A percentile compares a stretch with the other conserved stretches of the same genome.
These are phyloP conservation scores for Adansonia grandidieri DNA, from an alignment of 441 rosid genomes.

Conservation along the genomic window DNA sequence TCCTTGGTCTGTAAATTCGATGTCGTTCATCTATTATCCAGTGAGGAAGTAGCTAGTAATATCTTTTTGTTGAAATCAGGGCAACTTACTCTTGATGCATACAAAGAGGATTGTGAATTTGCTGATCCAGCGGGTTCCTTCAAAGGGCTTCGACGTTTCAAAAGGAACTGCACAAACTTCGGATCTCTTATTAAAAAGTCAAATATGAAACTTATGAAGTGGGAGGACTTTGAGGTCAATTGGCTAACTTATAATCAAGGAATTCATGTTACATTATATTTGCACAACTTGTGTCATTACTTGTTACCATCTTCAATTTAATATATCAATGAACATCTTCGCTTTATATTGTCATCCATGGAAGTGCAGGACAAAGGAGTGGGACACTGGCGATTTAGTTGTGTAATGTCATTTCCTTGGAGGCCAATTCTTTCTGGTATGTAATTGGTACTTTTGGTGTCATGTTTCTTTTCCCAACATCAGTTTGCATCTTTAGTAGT, in stretches of 20 bases:
- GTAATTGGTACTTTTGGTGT: slow-evolving; percentile 19
- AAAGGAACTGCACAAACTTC: slow-evolving; percentile 86
- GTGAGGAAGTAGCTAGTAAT: neutral
- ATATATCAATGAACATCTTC: neutral
- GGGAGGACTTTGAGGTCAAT: slow-evolving; percentile 85
- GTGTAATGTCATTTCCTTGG: slow-evolving; percentile 95
- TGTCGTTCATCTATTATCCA: neutral
- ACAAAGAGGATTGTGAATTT: slow-evolving; percentile 88
- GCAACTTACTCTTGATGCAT: slow-evolving; percentile 65
- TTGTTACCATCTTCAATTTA: slow-evolving; percentile 12
- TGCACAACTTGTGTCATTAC: neutral
- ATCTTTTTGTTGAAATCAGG: slow-evolving; percentile 44
- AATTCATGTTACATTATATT: slow-evolving; percentile 1
- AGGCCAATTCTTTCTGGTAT: slow-evolving; percentile 87
- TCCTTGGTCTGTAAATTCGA: neutral
- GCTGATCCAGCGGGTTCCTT: slow-evolving; percentile 98
- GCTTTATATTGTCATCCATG: slow-evolving; percentile 9
- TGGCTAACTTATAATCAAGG: neutral
- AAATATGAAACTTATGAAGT: slow-evolving; percentile 82
- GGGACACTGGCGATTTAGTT: slow-evolving; percentile 50
- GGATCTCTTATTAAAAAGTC: slow-evolving; percentile 80
- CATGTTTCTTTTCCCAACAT: neutral
- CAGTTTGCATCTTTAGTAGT: neutral
- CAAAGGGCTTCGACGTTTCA: slow-evolving; percentile 82
- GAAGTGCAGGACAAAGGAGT: slow-evolving; percentile 75